A percentile compares a stretch with the other conserved stretches of the same genome.
phyloP scores from a whole-genome alignment of 331 rosid genomes.

The Malus hybrid region DNA sequence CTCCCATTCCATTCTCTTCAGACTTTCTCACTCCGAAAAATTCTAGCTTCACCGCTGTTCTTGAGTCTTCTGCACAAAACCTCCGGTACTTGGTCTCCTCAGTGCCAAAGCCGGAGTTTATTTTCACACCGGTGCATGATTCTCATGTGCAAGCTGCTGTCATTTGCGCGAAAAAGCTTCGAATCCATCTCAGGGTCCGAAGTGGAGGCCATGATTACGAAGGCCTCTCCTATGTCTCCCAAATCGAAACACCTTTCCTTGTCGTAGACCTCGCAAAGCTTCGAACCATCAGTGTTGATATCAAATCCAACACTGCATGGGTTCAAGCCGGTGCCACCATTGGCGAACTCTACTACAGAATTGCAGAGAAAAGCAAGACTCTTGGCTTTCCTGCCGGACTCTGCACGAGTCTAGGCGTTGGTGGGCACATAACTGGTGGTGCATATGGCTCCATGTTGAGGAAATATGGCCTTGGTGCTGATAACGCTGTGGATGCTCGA shows the following conservation, averaged over 20 bases:
- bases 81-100: constrained; percentile 46
- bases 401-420: constrained; percentile 56
- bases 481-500: constrained; percentile 47
- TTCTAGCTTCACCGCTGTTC: constrained; percentile 35
- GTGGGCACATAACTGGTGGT: constrained; percentile 72
- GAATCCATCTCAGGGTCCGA: constrained; percentile 41
- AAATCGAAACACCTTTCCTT: constrained; percentile 46
- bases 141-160: constrained; percentile 66
- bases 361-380: constrained; percentile 40
- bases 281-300: constrained; percentile 32
- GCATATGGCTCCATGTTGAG: constrained; percentile 68
- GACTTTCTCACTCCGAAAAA: constrained; percentile 26
- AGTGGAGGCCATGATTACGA: constrained; percentile 83
- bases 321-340: constrained; percentile 61
- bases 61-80: constrained; percentile 38
- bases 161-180: constrained; percentile 44
- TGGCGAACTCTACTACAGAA: constrained; percentile 61
- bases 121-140: constrained; percentile 46
- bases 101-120: constrained; percentile 45
- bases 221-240: constrained; percentile 53
- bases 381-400: constrained; percentile 70
- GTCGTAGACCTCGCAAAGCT: constrained; percentile 45
- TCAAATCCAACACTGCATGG: constrained; percentile 41
- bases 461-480: constrained; percentile 58
- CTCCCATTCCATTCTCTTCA: constrained; percentile 24